Base-by-base conservation (phyloP, 345 rosid genomes). In the Luvunga scandens region DNA sequence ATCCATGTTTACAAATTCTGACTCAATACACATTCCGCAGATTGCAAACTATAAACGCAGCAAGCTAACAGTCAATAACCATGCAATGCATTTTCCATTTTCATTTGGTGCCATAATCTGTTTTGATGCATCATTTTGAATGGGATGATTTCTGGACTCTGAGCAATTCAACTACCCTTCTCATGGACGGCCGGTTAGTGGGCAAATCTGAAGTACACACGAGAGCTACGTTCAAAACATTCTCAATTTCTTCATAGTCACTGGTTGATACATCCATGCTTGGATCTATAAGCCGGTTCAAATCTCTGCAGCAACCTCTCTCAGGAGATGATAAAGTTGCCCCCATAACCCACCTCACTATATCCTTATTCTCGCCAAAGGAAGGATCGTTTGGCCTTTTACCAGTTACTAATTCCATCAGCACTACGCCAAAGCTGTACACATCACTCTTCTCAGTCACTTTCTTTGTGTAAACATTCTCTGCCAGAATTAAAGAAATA, bases 91-190 rank as follows among this genome's bases (percentile, higher is more conserved):
- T 9, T 66, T 66, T 65, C 6, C 25, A 66, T 22, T 9, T 38
- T 67, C 71, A 2, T 31, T 64, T 45, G 50, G 5, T 45, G 50
- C 18, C 50, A 45, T 45, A 45, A 45, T 12, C 18, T 13, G 18
- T 45, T 45, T 45, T 45, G 48, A 38, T 67, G 50, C 71, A 38
- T 69, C 39, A 48, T 50, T 75, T 85, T 14, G 76, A 63, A 30
- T 34, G 42, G 60, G 42, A 71, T 9, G 14, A 24, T 66, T 78
- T 87, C 2, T 73, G 82, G 73, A 80, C 90, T 80, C 86, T 90
- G 2, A 91, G 91, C 87, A 91, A 68, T 78, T 90, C 93, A 7
- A 89, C 92, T 4, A 91, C 98, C 80, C 83, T 84, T 78, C 93
- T 88, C 97, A 91, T 91, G 30, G 89, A 86, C 9, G 98, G 98